These are phyloP conservation scores for Colletotrichum paranaense DNA, from an alignment of 2,329 filamentous ascomycete genomes.

Conservation along the genomic window DNA sequence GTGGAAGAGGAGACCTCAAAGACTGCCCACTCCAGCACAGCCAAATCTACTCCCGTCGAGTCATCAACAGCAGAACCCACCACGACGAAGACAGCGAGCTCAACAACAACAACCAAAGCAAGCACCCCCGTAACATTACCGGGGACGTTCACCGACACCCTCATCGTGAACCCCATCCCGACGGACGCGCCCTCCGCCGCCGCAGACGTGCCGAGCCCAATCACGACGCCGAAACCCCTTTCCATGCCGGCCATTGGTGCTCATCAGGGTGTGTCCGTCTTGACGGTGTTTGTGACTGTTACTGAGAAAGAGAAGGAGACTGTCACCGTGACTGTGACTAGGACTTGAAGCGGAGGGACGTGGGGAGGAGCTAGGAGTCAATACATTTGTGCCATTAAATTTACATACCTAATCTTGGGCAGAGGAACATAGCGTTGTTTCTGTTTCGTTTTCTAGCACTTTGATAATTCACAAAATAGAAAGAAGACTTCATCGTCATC, in stretches of 20 bases:
- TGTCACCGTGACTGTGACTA: conserved; percentile 38
- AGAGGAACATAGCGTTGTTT: conserved; percentile 12
- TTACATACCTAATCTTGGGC: background rate
- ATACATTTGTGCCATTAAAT: background rate
- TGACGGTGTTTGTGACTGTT: conserved; percentile 50
- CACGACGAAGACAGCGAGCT: background rate
- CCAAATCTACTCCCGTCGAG: background rate
- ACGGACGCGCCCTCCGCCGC: conserved; percentile 9
- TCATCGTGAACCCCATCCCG: conserved; percentile 26
- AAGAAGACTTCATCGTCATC: no score
- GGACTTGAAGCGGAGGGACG: background rate
- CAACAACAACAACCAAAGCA: background rate
- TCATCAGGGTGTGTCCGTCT: conserved; percentile 16
- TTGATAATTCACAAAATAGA: background rate
- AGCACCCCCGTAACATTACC: background rate
- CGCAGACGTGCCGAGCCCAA: background rate
- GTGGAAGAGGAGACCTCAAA: background rate
- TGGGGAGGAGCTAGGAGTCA: background rate
- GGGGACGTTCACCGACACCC: conserved; percentile 25
- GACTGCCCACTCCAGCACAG: background rate
- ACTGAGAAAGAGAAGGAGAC: conserved; percentile 42
- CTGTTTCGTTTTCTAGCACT: background rate
- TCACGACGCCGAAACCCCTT: background rate
- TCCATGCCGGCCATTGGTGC: background rate
- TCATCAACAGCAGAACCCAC: background rate